Conservation (phyloP, 306 rosid genomes). For the Ormosia emarginata region DNA sequence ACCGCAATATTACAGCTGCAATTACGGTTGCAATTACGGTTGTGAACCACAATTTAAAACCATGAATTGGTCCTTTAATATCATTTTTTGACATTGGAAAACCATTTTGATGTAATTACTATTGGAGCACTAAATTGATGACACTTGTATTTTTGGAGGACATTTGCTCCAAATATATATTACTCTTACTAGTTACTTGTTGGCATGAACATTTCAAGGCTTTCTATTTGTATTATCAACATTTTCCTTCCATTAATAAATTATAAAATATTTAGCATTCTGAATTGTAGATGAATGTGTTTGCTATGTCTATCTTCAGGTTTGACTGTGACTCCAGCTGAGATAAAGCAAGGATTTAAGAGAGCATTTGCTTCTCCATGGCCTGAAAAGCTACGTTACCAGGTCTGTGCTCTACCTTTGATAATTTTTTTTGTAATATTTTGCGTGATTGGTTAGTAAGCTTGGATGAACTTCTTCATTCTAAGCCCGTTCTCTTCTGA, state of each 20-base stretch:
- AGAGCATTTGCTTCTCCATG: slow-evolving; percentile 83
- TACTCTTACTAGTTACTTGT: background rate
- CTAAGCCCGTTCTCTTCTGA: background rate
- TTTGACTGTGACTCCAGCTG: slow-evolving; percentile 57
- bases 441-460: background rate
- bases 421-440: background rate
- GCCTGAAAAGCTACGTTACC: slow-evolving; percentile 89
- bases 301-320: slow-evolving; percentile 37
- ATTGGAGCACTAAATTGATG: background rate
- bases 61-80: background rate
- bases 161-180: background rate
- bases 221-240: background rate
- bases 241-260: slow-evolving; percentile 1
- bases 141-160: background rate
- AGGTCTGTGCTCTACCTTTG: slow-evolving; percentile 42
- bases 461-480: slow-evolving; percentile 11
- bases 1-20: too few species aligned
- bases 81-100: background rate
- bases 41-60: too few species aligned
- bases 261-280: background rate
- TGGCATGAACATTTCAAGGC: background rate
- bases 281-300: background rate
- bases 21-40: too few species aligned
- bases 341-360: slow-evolving; percentile 83
- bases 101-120: background rate